phyloP scores from a whole-genome alignment of 2,329 filamentous ascomycete genomes.

The Akanthomyces dipterigenus region DNA sequence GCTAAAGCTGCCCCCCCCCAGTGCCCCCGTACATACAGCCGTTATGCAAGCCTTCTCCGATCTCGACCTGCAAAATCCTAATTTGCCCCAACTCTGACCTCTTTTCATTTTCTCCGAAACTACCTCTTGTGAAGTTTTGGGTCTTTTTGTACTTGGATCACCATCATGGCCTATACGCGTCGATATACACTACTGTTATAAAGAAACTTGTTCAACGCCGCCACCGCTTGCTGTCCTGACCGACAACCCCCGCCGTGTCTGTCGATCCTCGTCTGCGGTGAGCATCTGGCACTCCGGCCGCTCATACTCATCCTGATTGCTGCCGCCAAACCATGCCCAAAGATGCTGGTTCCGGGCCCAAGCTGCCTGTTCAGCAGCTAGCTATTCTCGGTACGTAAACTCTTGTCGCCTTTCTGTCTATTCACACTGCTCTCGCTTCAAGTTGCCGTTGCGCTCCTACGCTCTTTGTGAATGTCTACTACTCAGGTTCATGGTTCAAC shows the following conservation, averaged over 20 bases:
- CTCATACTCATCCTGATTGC: neutral
- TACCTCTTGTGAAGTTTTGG: neutral
- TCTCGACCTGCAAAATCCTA: neutral
- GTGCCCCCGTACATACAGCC: neutral
- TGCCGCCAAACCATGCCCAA: neutral
- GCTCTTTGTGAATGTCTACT: too few relatives aligned
- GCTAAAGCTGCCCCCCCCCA: neutral
- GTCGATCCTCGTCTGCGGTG: neutral
- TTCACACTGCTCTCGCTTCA: too few relatives aligned
- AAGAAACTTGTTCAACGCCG: neutral
- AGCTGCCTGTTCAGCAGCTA: slow-evolving; percentile 70
- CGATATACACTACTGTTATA: neutral
- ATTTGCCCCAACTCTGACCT: neutral
- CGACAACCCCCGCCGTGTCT: neutral
- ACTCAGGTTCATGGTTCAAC: too few relatives aligned
- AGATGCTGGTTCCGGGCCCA: slow-evolving; percentile 34
- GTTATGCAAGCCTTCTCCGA: neutral
- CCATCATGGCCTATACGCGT: neutral
- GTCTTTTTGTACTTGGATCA: neutral
- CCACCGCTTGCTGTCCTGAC: neutral
- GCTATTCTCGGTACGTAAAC: slow-evolving; percentile 63
- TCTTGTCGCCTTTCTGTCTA: too few relatives aligned
- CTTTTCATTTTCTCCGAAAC: neutral
- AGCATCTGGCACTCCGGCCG: neutral
- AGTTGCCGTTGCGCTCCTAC: too few relatives aligned